Conservation (phyloP, 139 green algal species). For the Parachlorella kessleri region DNA sequence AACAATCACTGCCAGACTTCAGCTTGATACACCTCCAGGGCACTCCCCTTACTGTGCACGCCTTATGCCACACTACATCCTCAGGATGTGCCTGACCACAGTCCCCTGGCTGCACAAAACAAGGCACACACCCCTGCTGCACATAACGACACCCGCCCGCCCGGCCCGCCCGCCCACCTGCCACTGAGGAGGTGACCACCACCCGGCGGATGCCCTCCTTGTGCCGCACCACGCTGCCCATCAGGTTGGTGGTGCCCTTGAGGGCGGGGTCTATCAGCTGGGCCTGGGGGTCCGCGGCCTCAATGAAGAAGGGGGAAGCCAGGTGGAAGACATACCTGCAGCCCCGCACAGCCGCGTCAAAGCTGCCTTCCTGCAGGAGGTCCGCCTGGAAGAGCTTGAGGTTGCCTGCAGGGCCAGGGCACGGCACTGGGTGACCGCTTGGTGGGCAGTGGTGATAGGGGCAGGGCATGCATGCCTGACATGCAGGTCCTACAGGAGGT, state of each 20-base stretch:
- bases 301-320: conserved; percentile 70
- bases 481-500: too few relatives aligned
- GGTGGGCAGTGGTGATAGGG: too few relatives aligned
- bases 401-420: conserved; percentile 10
- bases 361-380: conserved; percentile 43
- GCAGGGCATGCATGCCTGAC: too few relatives aligned
- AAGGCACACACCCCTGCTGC: too few relatives aligned
- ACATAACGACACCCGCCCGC: too few relatives aligned
- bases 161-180: background rate
- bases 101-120: too few relatives aligned
- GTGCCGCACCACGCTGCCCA: conserved; percentile 51
- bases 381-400: conserved; percentile 56
- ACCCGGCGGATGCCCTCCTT: conserved; percentile 55
- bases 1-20: background rate
- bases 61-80: too few relatives aligned
- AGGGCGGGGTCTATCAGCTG: conserved; percentile 68
- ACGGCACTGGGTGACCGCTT: too few relatives aligned
- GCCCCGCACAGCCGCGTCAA: conserved; percentile 43
- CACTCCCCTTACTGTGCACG: too few relatives aligned
- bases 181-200: conserved; percentile 63
- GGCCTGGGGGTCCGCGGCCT: conserved; percentile 44
- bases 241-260: conserved; percentile 51
- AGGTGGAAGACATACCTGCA: conserved; percentile 77
- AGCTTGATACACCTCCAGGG: background rate
- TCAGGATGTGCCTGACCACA: too few relatives aligned